Evolutionary conservation across 345 rosid genomes (phyloP).

Genomic region (Populus euphratica): DNA sequence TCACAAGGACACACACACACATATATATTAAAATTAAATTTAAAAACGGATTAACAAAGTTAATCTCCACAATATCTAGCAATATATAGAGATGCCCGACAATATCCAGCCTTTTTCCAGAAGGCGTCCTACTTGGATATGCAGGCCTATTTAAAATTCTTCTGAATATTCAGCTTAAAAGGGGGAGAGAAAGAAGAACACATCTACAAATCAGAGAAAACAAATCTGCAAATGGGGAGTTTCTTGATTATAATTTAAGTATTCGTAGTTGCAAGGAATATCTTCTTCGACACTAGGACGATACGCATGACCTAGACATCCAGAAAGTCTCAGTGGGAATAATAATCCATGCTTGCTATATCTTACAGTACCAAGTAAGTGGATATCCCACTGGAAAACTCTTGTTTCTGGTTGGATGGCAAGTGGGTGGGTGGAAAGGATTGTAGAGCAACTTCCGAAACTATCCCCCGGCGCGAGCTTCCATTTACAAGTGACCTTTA

Average conservation of each 20-base stretch:
- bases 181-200: no score
- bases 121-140: background rate
- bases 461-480: background rate
- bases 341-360: background rate
- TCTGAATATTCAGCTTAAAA: background rate
- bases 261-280: background rate
- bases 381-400: constrained; percentile 6
- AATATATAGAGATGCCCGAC: background rate
- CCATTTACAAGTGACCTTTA: background rate
- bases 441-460: background rate
- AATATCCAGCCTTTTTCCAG: background rate
- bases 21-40: no score
- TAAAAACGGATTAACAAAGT: no score
- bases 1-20: background rate
- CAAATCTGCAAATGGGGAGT: background rate
- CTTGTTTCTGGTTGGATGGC: background rate
- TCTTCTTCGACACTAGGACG: background rate
- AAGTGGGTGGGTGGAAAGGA: background rate
- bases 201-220: background rate
- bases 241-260: background rate
- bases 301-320: background rate
- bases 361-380: constrained; percentile 1
- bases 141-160: background rate
- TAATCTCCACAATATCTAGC: background rate
- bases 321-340: background rate